Conservation (phyloP, 2,329 filamentous ascomycete genomes). For the Incumbomyces lentus region DNA sequence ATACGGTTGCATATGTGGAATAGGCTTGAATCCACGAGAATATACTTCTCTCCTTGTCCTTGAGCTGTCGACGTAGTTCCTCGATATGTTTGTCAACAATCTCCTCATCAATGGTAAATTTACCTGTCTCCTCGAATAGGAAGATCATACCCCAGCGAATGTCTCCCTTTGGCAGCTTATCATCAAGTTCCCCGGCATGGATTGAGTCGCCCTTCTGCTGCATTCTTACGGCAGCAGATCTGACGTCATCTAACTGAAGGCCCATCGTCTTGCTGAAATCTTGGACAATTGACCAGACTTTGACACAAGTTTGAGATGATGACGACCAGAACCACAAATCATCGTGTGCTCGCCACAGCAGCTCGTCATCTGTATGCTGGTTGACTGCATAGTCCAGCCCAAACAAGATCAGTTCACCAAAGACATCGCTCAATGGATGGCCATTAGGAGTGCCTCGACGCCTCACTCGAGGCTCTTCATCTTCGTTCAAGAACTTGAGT, state of each 20-base stretch:
- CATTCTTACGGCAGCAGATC: not conserved
- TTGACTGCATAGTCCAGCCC: slow-evolving; percentile 57
- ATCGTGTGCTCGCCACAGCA: slow-evolving; percentile 54
- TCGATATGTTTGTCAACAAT: slow-evolving; percentile 50
- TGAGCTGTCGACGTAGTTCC: slow-evolving; percentile 49
- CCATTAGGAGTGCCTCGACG: slow-evolving; percentile 50
- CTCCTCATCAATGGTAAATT: slow-evolving; percentile 49
- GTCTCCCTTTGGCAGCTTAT: slow-evolving; percentile 40
- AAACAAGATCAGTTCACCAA: slow-evolving; percentile 53
- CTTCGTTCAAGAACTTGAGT: slow-evolving; percentile 47
- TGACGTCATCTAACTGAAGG: not conserved
- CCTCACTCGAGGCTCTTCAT: slow-evolving; percentile 36
- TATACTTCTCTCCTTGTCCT: slow-evolving; percentile 39
- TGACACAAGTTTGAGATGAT: slow-evolving; percentile 29
- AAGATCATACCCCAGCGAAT: slow-evolving; percentile 52
- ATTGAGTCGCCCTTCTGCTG: slow-evolving; percentile 4
- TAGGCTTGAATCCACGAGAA: slow-evolving; percentile 52
- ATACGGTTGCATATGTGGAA: slow-evolving; percentile 48
- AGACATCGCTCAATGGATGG: slow-evolving; percentile 48
- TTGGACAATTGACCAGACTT: slow-evolving; percentile 7
- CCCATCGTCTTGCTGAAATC: slow-evolving; percentile 13
- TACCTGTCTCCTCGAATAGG: slow-evolving; percentile 42
- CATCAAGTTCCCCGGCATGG: slow-evolving; percentile 5
- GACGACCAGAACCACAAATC: slow-evolving; percentile 59
- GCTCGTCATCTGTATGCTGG: slow-evolving; percentile 35